Base-by-base conservation (phyloP, 495 filamentous ascomycete genomes). In the Astrocystis sublimbata region DNA sequence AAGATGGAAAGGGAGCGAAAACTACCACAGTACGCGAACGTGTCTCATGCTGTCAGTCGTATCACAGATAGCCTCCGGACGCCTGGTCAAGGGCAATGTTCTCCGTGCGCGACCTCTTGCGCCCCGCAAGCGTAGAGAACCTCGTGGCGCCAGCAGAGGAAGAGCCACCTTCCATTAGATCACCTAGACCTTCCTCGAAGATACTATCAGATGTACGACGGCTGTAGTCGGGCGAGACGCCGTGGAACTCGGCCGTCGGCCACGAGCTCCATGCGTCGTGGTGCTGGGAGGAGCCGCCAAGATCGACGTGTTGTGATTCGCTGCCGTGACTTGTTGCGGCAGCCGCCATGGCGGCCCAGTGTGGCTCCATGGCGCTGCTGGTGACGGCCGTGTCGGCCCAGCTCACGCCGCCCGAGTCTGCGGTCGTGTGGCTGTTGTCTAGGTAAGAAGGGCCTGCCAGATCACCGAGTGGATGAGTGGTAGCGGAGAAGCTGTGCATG, bases 81-180 rank as follows among this genome's bases (percentile, higher is more conserved):
- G n/a, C n/a, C n/a, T n/a, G n/a, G 0, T 56, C 63, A 1, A 51
- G 60, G n/a, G 61, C 69, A 0, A 62, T 54, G 50, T 67, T 71
- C 15, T 71, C 69, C 15, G 63, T 64, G 42, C 67, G 64, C 38
- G 61, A 59, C 17, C 69, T 35, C 64, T 69, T 71, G 58, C 69
- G 69, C 5, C 65, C 60, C 21, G 53, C 42, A 7, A 57, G 51
- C 42, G 51, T 15, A 31, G 60, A 42, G 6, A 23, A 23, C 3
- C 33, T 30, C 15, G 28, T 17, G 33, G 10, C 6, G n/a, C 8
- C 9, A 17, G 57, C 7, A 35, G 50, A 40, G 57, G 43, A 0
- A 60, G 47, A 13, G 56, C 53, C 28, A 47, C 12, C 55, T 13
- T 68, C 38, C 28, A n/a, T 52, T n/a, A 64, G 50, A 13, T 65